A percentile compares a stretch with the other conserved stretches of the same genome.
Evolutionary conservation across 176 grass and related monocot species (phyloP).

Genomic region (Pontederia crassipes): DNA sequence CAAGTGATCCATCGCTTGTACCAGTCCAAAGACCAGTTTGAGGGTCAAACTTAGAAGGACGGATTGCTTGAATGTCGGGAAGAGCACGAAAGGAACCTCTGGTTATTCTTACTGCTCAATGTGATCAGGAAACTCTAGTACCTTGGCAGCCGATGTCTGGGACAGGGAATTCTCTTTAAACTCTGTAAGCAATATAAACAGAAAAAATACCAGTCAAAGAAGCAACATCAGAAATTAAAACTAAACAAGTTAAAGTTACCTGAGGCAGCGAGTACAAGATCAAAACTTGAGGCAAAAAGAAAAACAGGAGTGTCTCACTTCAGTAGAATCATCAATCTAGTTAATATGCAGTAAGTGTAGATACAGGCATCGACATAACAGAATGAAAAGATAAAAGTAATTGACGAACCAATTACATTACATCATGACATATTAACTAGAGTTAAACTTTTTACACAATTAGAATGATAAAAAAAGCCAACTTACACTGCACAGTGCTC

Average conservation of each 20-base stretch:
- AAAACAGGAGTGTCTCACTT: constrained; percentile 93
- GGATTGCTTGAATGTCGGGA: constrained; percentile 7
- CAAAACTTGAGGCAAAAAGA: constrained; percentile 97
- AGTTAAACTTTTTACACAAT: too few species aligned
- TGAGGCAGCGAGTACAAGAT: constrained; percentile 91
- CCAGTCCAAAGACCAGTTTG: constrained; percentile 65
- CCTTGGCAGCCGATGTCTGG: constrained; percentile 92
- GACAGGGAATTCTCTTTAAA: constrained; percentile 84
- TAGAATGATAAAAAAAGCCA: too few species aligned
- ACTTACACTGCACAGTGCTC: too few species aligned
- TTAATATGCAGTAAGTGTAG: neutral
- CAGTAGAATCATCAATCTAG: constrained; percentile 31
- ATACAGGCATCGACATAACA: too few species aligned
- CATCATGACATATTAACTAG: too few species aligned
- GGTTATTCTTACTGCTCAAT: neutral
- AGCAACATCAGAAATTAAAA: constrained; percentile 6
- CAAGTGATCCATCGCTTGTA: constrained; percentile 75
- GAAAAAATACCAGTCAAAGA: constrained; percentile 5
- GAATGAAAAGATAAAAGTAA: too few species aligned
- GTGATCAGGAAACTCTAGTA: constrained; percentile 24
- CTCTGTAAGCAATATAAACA: constrained; percentile 38
- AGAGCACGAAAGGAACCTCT: neutral
- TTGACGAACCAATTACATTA: too few species aligned
- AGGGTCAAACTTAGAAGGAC: constrained; percentile 60
- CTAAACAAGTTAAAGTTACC: constrained; percentile 31